Conservation (phyloP, 495 filamentous ascomycete genomes). For the Penicillium atrosanguineum region DNA sequence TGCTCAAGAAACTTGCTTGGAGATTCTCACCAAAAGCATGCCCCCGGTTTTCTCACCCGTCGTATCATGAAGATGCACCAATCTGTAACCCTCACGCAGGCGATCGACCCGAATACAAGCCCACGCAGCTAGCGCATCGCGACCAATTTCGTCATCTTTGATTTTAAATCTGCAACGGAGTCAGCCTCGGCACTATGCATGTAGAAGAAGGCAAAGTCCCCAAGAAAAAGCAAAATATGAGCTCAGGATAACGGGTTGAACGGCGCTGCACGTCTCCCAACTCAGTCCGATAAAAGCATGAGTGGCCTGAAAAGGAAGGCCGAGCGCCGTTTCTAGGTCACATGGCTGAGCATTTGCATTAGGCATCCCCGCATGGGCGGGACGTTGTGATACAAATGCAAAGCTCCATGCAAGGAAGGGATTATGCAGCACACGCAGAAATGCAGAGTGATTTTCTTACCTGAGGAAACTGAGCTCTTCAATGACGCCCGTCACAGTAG, state of each 20-base stretch:
- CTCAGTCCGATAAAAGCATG: not conserved
- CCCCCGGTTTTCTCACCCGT: conserved; percentile 61
- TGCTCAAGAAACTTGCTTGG: conserved; percentile 47
- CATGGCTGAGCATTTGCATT: not conserved
- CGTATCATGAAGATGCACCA: conserved; percentile 68
- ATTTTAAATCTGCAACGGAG: conserved; percentile 70
- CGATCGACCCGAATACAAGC: conserved; percentile 82
- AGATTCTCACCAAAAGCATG: conserved; percentile 66
- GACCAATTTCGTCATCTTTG: conserved; percentile 74
- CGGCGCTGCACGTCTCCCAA: conserved; percentile 6
- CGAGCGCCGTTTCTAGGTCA: not conserved
- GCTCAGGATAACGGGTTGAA: not conserved
- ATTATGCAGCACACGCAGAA: not conserved
- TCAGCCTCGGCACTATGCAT: conserved; percentile 5
- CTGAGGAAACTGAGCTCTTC: conserved; percentile 79
- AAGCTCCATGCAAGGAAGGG: not conserved
- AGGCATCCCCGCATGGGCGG: not conserved
- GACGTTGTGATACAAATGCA: conserved; percentile 1
- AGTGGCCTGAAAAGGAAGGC: not conserved
- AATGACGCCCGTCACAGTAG: conserved; percentile 60
- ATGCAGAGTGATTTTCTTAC: conserved; percentile 36
- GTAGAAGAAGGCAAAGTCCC: not conserved
- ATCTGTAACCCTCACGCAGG: conserved; percentile 68
- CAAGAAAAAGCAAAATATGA: not conserved
- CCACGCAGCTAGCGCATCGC: conserved; percentile 80